These are phyloP conservation scores for Populus euphratica DNA, from an alignment of 345 rosid genomes.

Conservation along the genomic window DNA sequence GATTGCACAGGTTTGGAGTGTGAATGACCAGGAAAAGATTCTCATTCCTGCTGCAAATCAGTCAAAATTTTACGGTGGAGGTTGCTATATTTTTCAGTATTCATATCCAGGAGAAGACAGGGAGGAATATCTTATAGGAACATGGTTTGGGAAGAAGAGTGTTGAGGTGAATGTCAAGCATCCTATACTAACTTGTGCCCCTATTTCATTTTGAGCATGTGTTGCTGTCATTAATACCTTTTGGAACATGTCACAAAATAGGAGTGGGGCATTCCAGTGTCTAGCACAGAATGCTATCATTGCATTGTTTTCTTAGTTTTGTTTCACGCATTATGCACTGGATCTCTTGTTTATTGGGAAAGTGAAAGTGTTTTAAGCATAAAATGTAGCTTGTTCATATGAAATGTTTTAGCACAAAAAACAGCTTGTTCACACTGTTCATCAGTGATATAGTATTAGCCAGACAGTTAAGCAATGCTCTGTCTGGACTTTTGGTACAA, in stretches of 20 bases:
- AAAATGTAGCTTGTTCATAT: too few species aligned
- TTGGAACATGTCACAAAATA: neutral
- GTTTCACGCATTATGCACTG: too few species aligned
- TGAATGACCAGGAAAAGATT: slow-evolving; percentile 65
- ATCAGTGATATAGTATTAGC: too few species aligned
- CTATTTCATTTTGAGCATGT: neutral
- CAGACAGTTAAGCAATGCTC: neutral
- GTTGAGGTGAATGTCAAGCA: slow-evolving; percentile 56
- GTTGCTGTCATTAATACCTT: neutral
- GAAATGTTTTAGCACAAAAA: too few species aligned
- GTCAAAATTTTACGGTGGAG: slow-evolving; percentile 82
- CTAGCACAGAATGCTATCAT: too few species aligned
- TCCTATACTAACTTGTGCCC: neutral
- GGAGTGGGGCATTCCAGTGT: neutral
- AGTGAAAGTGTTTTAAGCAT: too few species aligned
- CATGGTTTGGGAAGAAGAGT: slow-evolving; percentile 95
- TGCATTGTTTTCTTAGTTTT: too few species aligned
- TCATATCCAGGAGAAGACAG: slow-evolving; percentile 63
- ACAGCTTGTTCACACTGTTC: too few species aligned
- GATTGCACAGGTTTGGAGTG: slow-evolving; percentile 73
- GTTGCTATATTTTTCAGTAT: slow-evolving; percentile 33
- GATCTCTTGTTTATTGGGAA: neutral
- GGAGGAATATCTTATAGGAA: slow-evolving; percentile 86
- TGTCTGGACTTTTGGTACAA: too few species aligned
- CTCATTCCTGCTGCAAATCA: slow-evolving; percentile 78